Conservation (phyloP, 805 yeast species). For the Pichia membranifaciens region DNA sequence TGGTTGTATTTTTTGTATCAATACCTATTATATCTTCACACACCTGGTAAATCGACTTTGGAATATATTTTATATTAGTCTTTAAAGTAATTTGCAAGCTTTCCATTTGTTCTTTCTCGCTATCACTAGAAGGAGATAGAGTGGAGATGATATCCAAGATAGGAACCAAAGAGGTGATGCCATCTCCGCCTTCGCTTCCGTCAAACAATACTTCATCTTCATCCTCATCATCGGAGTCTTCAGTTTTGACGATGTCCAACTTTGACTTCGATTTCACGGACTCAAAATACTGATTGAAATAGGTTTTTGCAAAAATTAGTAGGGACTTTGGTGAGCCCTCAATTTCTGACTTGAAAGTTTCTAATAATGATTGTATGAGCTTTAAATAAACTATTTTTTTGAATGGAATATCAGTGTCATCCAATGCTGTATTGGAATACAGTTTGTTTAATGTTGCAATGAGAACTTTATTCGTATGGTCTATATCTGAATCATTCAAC, state of each 20-base stretch:
- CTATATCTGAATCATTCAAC: constrained; percentile 45
- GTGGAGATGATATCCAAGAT: constrained; percentile 10
- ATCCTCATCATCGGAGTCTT: constrained; percentile 38
- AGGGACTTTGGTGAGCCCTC: constrained; percentile 34
- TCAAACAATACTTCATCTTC: constrained; percentile 20
- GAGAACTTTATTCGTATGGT: constrained; percentile 42
- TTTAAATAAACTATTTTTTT: constrained; percentile 54
- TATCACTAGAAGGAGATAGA: constrained; percentile 1
- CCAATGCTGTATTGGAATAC: constrained; percentile 33
- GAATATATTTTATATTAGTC: neutral
- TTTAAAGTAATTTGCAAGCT: constrained; percentile 11
- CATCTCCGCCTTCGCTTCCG: constrained; percentile 28
- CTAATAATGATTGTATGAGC: constrained; percentile 56
- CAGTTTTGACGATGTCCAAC: constrained; percentile 9
- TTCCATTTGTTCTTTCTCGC: constrained; percentile 9
- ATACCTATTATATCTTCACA: constrained; percentile 4
- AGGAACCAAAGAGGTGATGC: constrained; percentile 25
- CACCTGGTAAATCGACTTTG: constrained; percentile 3
- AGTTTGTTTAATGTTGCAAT: constrained; percentile 52
- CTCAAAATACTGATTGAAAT: constrained; percentile 6
- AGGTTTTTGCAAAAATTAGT: constrained; percentile 9
- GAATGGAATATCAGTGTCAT: constrained; percentile 45
- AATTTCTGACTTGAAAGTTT: constrained; percentile 50
- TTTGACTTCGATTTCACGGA: neutral
- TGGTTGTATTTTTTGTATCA: neutral